These are phyloP conservation scores for Coemansia sp. DNA, from an alignment of 192 early-diverging fungal genomes.

Conservation along the genomic window DNA sequence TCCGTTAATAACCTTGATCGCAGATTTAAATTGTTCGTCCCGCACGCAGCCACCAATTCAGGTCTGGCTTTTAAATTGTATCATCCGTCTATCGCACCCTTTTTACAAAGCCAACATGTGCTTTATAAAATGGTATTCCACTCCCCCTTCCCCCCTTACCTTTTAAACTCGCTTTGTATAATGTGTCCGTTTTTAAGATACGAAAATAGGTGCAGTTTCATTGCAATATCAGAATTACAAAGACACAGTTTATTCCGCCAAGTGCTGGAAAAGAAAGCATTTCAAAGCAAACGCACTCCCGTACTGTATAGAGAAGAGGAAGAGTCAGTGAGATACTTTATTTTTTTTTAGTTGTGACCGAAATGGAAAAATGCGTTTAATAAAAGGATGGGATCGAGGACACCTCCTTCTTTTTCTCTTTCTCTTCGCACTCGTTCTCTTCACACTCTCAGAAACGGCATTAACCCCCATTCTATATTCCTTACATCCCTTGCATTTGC, in stretches of 20 bases:
- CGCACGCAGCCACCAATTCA: not conserved
- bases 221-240: not conserved
- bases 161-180: not conserved
- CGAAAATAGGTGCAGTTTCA: not conserved
- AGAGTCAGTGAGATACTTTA: too few relatives aligned
- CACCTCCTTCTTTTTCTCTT: not conserved
- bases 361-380: not conserved
- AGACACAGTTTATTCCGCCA: not conserved
- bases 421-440: not conserved
- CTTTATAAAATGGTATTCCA: not conserved
- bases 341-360: too few relatives aligned
- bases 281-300: not conserved
- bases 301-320: not conserved
- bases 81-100: not conserved
- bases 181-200: not conserved
- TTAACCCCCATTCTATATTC: not conserved
- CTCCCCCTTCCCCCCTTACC: not conserved
- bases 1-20: not conserved
- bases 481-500: not conserved
- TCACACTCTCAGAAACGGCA: not conserved
- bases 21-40: not conserved
- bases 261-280: not conserved
- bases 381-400: not conserved
- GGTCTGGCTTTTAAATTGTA: not conserved
- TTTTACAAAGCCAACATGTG: not conserved